Evolutionary conservation across 2,329 filamentous ascomycete genomes (phyloP).

Genomic region (Orbilia ellipsospora): DNA sequence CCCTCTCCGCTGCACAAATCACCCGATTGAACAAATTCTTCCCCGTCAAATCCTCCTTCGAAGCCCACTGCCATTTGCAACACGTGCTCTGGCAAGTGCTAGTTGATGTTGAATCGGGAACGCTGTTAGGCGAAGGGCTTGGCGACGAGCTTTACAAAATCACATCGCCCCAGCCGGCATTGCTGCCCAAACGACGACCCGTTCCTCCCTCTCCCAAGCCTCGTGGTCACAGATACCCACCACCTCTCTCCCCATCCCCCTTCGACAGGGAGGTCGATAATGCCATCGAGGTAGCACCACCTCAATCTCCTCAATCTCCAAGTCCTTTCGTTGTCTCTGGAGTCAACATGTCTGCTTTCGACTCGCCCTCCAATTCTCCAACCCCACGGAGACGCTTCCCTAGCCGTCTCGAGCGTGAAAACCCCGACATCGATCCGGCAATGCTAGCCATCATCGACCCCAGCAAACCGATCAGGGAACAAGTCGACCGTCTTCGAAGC

Average conservation of each 20-base stretch:
- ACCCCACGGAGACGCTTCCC: constrained; percentile 22
- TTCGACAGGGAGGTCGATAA: constrained; percentile 5
- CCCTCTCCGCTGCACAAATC: too few relatives aligned
- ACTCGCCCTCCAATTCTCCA: neutral
- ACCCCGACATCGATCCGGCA: constrained; percentile 42
- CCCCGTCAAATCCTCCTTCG: too few relatives aligned
- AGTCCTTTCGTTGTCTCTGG: neutral
- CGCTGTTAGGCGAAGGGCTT: too few relatives aligned
- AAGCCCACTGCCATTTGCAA: too few relatives aligned
- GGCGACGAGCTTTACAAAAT: too few relatives aligned
- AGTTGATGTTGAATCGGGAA: too few relatives aligned
- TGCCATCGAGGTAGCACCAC: constrained; percentile 1
- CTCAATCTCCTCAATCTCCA: neutral
- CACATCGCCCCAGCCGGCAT: too few relatives aligned
- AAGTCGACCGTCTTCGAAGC: constrained; percentile 34
- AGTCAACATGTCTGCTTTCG: neutral
- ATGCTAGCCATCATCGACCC: constrained; percentile 46
- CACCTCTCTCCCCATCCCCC: constrained; percentile 8
- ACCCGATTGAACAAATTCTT: too few relatives aligned
- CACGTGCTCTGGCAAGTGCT: too few relatives aligned
- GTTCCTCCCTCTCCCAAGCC: neutral
- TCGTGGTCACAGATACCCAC: neutral
- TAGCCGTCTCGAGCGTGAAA: constrained; percentile 36
- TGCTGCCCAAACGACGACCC: too few relatives aligned
- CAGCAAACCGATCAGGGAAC: constrained; percentile 38